Evolutionary conservation across 2,329 filamentous ascomycete genomes (phyloP), one percentile per base, ranked within the genome.

Genomic region (Ophiostoma sp.): DNA sequence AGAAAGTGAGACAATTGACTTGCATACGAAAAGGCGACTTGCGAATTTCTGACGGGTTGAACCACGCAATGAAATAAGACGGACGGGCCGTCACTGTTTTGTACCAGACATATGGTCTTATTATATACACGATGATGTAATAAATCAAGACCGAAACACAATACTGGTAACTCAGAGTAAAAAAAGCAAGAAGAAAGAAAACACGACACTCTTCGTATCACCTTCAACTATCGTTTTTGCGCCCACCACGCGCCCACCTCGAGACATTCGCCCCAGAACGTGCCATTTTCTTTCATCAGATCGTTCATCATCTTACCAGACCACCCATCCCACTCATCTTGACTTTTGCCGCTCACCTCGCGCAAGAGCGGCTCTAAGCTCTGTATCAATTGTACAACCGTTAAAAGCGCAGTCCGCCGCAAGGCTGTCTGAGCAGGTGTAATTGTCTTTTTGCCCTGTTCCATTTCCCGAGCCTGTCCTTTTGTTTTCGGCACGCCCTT

Each of bases 291-390:
- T 80, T 92, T 90, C 79, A 97, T 87, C 78, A 98, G 82, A 81
- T 96, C 92, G 64, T 89, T 88, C 87, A 94, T 95, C 92, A 97
- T 93, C 81, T 91, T 93, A 55, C 91, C 90, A 83, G 93, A 90
- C 95, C 95, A 98, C 57, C 90, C 86, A 80, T 97, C 93, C 94
- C 94, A 98, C 83, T 98, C 95, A 77, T 97, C 94, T 79, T 93
- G 90, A 78, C 92, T 93, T 85, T 97, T 97, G 17, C 92, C 92
- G 79, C 92, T 97, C 63, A 90, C 89, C 78, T 97, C 92, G 77
- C 92, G 89, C 77, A 98, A 84, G 74, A 96, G 83, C 5, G 93
- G 93, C 82, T 98, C 95, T 78, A 98, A 84, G 75, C 91, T 92
- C 80, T 96, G 93, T 71, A 97, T 93, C 86, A 94, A 88, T 80